Conservation (phyloP, 257 asterid species). For the Capsicum rhomboideum region DNA sequence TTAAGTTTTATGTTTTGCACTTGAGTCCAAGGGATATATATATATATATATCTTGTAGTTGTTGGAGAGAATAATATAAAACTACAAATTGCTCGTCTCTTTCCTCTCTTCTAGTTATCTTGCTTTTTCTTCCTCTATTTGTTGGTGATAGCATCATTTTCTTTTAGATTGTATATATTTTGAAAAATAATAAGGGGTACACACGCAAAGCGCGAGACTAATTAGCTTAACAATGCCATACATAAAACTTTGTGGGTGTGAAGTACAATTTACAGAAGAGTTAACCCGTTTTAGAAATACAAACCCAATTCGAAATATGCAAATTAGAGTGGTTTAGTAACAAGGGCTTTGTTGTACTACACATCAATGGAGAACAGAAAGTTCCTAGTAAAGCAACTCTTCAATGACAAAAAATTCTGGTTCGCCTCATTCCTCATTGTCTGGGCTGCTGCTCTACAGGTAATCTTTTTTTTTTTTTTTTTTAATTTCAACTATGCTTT, state of each 20-base stretch:
- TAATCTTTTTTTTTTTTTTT: too few species aligned
- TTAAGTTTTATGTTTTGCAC: too few species aligned
- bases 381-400: constrained; percentile 35
- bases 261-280: background rate
- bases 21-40: too few species aligned
- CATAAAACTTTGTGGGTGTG: background rate
- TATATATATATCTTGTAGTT: too few species aligned
- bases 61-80: too few species aligned
- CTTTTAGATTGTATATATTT: too few species aligned
- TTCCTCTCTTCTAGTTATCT: too few species aligned
- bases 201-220: background rate
- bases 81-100: too few species aligned
- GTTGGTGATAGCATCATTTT: too few species aligned
- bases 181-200: background rate
- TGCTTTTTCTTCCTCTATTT: too few species aligned
- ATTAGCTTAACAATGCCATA: too few species aligned
- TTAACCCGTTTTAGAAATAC: background rate
- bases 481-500: background rate
- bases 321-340: background rate
- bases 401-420: constrained; percentile 73
- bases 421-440: constrained; percentile 58
- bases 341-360: constrained; percentile 4
- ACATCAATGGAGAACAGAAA: constrained; percentile 37
- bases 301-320: background rate
- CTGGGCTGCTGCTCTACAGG: constrained; percentile 96